Conservation (phyloP, 257 asterid genomes). For the Linderniella brevidens region DNA sequence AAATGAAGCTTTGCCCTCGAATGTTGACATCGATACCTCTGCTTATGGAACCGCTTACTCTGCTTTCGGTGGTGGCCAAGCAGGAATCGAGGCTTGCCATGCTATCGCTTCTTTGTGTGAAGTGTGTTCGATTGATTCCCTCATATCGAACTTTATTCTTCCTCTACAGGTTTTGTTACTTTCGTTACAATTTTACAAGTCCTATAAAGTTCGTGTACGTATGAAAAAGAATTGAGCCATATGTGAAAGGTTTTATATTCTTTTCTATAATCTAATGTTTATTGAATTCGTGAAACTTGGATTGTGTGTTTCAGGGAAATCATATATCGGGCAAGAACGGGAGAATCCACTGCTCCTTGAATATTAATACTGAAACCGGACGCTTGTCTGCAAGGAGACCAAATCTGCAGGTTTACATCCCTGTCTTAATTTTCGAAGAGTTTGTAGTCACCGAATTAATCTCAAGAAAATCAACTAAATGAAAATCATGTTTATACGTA, state of each 20-base stretch:
- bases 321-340: constrained; percentile 71
- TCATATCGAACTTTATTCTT: constrained; percentile 89
- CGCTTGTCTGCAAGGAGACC: constrained; percentile 97
- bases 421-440: background rate
- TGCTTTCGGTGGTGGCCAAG: constrained; percentile 56
- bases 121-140: constrained; percentile 75
- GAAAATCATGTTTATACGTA: too few relatives aligned
- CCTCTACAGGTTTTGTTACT: constrained; percentile 71
- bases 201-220: too few relatives aligned
- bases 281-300: too few relatives aligned
- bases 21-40: constrained; percentile 29
- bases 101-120: constrained; percentile 94
- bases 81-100: constrained; percentile 73
- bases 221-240: too few relatives aligned
- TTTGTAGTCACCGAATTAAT: too few relatives aligned
- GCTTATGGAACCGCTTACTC: constrained; percentile 66
- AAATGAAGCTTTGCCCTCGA: constrained; percentile 11
- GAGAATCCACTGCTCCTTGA: constrained; percentile 88
- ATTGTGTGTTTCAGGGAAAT: constrained; percentile 41
- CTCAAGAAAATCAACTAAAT: too few relatives aligned
- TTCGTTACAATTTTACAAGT: too few relatives aligned
- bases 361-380: constrained; percentile 97
- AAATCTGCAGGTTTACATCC: constrained; percentile 69
- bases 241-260: too few relatives aligned
- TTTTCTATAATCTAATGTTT: too few relatives aligned